Evolutionary conservation across 345 rosid genomes (phyloP), one percentile per base, ranked within the genome.

Genomic region (Brassica incana): DNA sequence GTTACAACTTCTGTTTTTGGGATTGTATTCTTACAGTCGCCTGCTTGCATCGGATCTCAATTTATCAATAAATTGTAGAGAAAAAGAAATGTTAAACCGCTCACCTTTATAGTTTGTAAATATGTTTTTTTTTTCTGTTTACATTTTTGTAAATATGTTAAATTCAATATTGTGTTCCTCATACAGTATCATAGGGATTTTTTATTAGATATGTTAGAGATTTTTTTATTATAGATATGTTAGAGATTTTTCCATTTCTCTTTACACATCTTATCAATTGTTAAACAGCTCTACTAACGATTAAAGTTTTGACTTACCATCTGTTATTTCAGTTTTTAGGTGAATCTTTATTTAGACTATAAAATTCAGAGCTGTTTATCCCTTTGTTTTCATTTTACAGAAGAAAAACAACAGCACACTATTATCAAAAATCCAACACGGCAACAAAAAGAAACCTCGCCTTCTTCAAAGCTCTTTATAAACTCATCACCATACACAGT

Each of bases 391-490:
- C 32, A 71, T 9, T 77, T 38, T 35, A 2, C 16, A 16, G 8
- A 1, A 35, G 27, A 14, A 20, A 23, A 68, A 68, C 12, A 25
- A 38, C 52, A 66, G 52, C 15, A 27, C 45, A 35, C 18, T 2
- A 5, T 9, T 32, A 38, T 56, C 45, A 60, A 9, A 72, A 64
- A 23, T 65, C 71, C 81, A 71, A 71, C 71, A 14, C 52, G 54
- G 32, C 65, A 61, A 60, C 50, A 14, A 43, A 38, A 7, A 0
- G 12, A 1, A 63, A 7, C 29, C 0, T 5, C 56, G 23, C 33
- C 18, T 18, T 16, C 4, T 69, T 9, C 27, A 20, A 63, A 61
- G 29, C 18, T 27, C 69, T 23, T 69, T 71, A 78, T 78, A 78
- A 36, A 71, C 16, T 9, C 25, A 29, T 54, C 48, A 71, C 25